phyloP scores from a whole-genome alignment of 176 grass and related monocot genomes.

The Triticum urartu region DNA sequence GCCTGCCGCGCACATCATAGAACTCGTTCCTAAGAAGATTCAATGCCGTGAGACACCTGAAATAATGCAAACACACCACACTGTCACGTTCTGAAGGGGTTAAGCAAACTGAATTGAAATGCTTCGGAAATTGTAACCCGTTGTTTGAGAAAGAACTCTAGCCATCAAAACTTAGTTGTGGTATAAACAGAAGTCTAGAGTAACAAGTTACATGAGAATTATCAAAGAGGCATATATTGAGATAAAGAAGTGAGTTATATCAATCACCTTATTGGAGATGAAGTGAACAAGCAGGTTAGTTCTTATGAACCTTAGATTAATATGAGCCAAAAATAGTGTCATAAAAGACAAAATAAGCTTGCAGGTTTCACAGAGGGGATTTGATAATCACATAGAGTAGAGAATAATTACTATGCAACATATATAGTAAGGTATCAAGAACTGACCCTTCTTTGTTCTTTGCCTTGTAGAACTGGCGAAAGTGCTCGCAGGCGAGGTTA shows the following conservation, averaged over 20 bases:
- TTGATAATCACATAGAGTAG: neutral
- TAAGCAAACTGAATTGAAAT: too few relatives aligned
- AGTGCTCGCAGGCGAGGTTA: conserved; percentile 25
- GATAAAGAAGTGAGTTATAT: neutral
- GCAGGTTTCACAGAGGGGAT: neutral
- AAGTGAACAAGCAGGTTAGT: neutral
- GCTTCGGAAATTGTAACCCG: neutral
- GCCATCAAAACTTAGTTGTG: neutral
- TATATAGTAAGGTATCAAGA: conserved; percentile 7
- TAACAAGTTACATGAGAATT: neutral
- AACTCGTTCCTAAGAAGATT: conserved; percentile 61
- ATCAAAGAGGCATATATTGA: neutral
- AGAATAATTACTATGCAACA: neutral
- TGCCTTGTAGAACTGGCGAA: conserved; percentile 50
- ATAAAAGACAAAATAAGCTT: neutral
- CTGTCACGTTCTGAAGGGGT: too few relatives aligned
- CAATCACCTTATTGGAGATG: neutral
- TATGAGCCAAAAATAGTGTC: neutral
- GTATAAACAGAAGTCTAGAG: neutral
- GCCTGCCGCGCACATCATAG: conserved; percentile 56
- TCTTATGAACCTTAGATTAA: neutral
- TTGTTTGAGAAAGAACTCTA: neutral
- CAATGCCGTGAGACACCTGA: conserved; percentile 62
- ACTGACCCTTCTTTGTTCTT: conserved; percentile 67
- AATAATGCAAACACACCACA: neutral